Percentiles rank a stretch among this genome's conserved stretches.
Conservation (phyloP, 1,284 basidiomycete genomes). For the Cryptococcus maquisensis region DNA sequence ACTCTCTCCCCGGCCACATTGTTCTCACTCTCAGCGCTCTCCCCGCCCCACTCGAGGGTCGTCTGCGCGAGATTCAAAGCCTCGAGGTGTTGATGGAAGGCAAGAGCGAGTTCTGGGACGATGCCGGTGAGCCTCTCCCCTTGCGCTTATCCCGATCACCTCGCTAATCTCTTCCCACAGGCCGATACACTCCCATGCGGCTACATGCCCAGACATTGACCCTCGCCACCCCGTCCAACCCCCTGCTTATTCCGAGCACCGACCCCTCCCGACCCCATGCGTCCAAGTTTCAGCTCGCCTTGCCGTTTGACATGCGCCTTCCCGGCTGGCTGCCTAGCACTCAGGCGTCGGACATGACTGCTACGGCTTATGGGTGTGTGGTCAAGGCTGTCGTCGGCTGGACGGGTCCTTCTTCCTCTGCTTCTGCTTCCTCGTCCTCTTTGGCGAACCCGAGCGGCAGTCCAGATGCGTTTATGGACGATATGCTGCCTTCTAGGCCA, state of each 20-base stretch:
- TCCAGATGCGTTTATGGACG: background rate
- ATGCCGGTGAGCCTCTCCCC: slow-evolving; percentile 25
- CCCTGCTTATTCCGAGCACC: slow-evolving; percentile 20
- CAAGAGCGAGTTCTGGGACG: slow-evolving; percentile 43
- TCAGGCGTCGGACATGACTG: slow-evolving; percentile 23
- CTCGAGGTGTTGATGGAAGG: slow-evolving; percentile 39
- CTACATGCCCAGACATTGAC: slow-evolving; percentile 19
- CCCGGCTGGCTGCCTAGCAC: slow-evolving; percentile 47
- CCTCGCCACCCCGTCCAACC: slow-evolving; percentile 10
- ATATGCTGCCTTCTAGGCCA: slow-evolving; percentile 1
- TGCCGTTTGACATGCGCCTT: slow-evolving; percentile 43
- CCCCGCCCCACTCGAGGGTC: slow-evolving; percentile 13
- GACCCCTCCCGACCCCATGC: slow-evolving; percentile 9
- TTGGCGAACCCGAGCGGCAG: background rate
- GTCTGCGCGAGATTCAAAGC: slow-evolving; percentile 22
- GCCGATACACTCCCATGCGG: slow-evolving; percentile 41
- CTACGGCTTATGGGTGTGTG: slow-evolving; percentile 32
- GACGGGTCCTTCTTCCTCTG: slow-evolving; percentile 8
- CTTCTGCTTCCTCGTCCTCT: background rate
- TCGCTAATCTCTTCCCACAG: slow-evolving; percentile 15
- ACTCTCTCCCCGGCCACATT: slow-evolving; percentile 33
- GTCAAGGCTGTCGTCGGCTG: slow-evolving; percentile 31
- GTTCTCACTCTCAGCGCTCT: slow-evolving; percentile 21
- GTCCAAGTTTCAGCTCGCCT: slow-evolving; percentile 18
- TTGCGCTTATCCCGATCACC: background rate